Percentiles rank a stretch among this genome's conserved stretches.
Evolutionary conservation across 164 flowering plant genomes (phyloP).

Genomic region (Chloranthus sessilifolius): DNA sequence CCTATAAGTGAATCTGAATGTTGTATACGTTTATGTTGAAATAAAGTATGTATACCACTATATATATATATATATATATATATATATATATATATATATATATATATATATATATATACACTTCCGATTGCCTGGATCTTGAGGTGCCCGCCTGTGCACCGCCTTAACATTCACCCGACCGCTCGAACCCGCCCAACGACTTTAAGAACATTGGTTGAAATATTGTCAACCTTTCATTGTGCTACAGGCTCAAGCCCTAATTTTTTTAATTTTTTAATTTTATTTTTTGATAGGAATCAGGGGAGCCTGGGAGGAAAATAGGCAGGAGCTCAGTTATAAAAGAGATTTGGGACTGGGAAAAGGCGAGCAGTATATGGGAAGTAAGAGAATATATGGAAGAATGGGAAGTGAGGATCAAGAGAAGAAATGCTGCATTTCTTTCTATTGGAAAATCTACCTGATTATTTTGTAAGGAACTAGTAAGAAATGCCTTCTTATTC

Average conservation of each 20-base stretch:
- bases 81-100: background rate
- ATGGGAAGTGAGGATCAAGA: constrained; percentile 23
- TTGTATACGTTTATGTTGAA: too few species aligned
- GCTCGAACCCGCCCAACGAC: too few species aligned
- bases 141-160: background rate
- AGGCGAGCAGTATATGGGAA: constrained; percentile 29
- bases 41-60: too few species aligned
- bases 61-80: too few species aligned
- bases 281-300: constrained; percentile 9
- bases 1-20: too few species aligned
- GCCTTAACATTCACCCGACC: background rate
- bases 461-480: background rate
- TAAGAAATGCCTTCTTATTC: background rate
- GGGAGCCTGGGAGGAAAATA: constrained; percentile 8
- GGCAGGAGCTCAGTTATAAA: background rate
- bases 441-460: constrained; percentile 1
- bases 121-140: background rate
- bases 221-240: too few species aligned
- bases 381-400: constrained; percentile 27
- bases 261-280: too few species aligned
- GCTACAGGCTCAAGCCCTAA: background rate
- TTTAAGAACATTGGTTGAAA: too few species aligned
- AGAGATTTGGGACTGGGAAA: constrained; percentile 32
- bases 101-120: too few species aligned
- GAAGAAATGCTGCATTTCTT: background rate